A percentile compares a stretch with the other conserved stretches of the same genome.
phyloP scores from a whole-genome alignment of 352 stramenopile species.

The Phytophthora kernoviae region DNA sequence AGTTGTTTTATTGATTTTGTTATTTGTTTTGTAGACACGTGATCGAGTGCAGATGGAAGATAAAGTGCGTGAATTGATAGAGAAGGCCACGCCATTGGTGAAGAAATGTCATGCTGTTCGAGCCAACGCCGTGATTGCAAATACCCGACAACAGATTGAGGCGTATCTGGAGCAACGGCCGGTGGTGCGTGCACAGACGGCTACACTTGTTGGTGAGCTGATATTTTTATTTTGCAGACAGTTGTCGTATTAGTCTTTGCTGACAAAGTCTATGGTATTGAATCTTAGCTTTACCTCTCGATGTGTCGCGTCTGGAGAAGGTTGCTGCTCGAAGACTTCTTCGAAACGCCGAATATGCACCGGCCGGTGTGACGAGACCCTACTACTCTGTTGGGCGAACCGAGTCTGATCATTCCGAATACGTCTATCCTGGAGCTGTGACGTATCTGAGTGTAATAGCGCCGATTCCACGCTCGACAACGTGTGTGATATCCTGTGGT shows the following conservation, averaged over 20 bases:
- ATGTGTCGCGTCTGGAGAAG: slow-evolving; percentile 52
- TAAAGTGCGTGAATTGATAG: slow-evolving; percentile 38
- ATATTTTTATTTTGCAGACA: not conserved
- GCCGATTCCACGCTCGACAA: slow-evolving; percentile 61
- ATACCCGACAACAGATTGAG: slow-evolving; percentile 46
- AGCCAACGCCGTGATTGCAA: slow-evolving; percentile 40
- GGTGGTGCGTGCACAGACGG: slow-evolving; percentile 30
- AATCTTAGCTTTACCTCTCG: slow-evolving; percentile 19
- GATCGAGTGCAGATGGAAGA: slow-evolving; percentile 35
- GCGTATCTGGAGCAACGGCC: slow-evolving; percentile 40
- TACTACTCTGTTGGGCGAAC: slow-evolving; percentile 54
- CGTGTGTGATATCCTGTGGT: slow-evolving; percentile 56
- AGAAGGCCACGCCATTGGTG: slow-evolving; percentile 42
- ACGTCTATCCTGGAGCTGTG: slow-evolving; percentile 39
- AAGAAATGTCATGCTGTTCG: slow-evolving; percentile 38
- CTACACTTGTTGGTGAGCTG: slow-evolving; percentile 21
- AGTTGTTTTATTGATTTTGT: not conserved
- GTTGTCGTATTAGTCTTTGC: not conserved
- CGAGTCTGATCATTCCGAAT: slow-evolving; percentile 42
- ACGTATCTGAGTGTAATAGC: slow-evolving; percentile 51
- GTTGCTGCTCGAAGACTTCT: slow-evolving; percentile 51
- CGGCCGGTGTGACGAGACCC: slow-evolving; percentile 24
- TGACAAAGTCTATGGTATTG: slow-evolving; percentile 4
- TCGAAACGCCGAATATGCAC: slow-evolving; percentile 28
- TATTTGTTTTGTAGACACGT: slow-evolving; percentile 8